phyloP scores from a whole-genome alignment of 2,329 filamentous ascomycete genomes.

The Tolypocladium album region DNA sequence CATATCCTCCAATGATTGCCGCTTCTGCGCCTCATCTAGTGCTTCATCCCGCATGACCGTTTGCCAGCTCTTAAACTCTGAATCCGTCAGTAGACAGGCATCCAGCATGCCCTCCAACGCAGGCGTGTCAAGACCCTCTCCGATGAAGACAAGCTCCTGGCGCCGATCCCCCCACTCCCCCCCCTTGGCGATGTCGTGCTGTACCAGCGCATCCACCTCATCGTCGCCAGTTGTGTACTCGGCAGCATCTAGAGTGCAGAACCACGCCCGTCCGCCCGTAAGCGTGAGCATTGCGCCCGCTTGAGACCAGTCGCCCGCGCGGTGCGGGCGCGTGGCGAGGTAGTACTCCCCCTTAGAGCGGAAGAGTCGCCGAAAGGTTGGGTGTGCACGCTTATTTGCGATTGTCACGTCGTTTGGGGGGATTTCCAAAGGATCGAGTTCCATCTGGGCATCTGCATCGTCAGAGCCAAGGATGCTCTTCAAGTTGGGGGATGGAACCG shows the following conservation, averaged over 20 bases:
- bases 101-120: conserved; percentile 45
- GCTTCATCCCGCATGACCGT: conserved; percentile 34
- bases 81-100: conserved; percentile 48
- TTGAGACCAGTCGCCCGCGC: conserved; percentile 50
- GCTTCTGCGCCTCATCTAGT: conserved; percentile 25
- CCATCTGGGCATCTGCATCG: conserved; percentile 3
- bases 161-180: conserved; percentile 59
- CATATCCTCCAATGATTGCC: conserved; percentile 32
- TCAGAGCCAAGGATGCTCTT: neutral
- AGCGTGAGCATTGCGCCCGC: conserved; percentile 55
- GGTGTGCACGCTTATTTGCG: conserved; percentile 42
- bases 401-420: conserved; percentile 35
- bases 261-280: conserved; percentile 44
- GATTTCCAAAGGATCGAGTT: conserved; percentile 13
- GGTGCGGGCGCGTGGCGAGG: conserved; percentile 45
- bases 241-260: conserved; percentile 44
- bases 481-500: conserved; percentile 9
- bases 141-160: conserved; percentile 66
- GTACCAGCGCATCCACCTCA: conserved; percentile 35
- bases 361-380: conserved; percentile 43
- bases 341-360: conserved; percentile 54
- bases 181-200: conserved; percentile 38
- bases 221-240: conserved; percentile 37
- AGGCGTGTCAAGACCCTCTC: conserved; percentile 46
- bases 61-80: conserved; percentile 45